Evolutionary conservation across 306 rosid species (phyloP), one percentile per base, ranked within the genome.

Genomic region (Arachis stenosperma): DNA sequence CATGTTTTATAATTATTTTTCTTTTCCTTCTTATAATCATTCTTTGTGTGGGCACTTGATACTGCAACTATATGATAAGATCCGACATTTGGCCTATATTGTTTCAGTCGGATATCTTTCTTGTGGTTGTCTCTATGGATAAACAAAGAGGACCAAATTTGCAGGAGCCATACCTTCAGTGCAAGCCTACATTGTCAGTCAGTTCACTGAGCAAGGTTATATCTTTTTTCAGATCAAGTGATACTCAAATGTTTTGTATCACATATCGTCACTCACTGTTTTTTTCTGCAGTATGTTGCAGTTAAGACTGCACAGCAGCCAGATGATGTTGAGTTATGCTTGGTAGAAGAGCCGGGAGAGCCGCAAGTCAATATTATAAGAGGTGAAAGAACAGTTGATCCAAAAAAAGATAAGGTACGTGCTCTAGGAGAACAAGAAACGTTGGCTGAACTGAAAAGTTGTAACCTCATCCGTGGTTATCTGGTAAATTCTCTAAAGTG

Each of bases 51-150:
- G 30, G 39, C 39, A 50, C 17, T 40, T 61, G 5, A 7, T 30
- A 36, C 64, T 68, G 12, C 48, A 27, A 37, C 50, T 33, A 33
- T 33, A 53, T 76, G 68, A 43, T 60, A 17, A 9, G 50, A 36
- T 66, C 22, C 7, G 51, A 74, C 68, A 78, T 65, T 57, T 62
- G 50, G 39, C 63, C 40, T 68, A 17, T 33, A 2, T 56, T 54
- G 62, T 83, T 71, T 78, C 90, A 89, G 98, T 47, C 80, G 70
- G 79, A 75, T 33, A 55, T 81, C 53, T 75, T 66, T 79, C 81
- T 92, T 75, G 72, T 66, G 86, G 85, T 92, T 75, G 84, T 86
- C 82, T 84, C 96, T 44, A 47, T 78, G 40, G 87, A 90, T 81
- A 86, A 86, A 76, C 82, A 82, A 83, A 82, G 52, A 36, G 68